Evolutionary conservation across 169 alveolate genomes (phyloP).

Genomic region (Eimeria praecox): DNA sequence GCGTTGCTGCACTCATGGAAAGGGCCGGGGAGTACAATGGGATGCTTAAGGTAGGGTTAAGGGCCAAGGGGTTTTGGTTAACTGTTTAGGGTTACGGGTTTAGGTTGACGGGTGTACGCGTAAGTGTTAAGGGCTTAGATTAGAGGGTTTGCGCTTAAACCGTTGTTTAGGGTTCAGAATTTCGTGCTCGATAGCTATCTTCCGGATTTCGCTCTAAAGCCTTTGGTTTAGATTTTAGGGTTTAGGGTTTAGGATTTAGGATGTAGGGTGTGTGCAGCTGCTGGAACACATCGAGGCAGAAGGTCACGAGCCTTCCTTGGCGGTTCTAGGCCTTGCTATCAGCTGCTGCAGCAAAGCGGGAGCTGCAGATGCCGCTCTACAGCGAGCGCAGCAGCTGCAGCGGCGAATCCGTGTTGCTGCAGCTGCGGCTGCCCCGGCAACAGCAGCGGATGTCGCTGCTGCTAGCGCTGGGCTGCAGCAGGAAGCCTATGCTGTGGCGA

Average conservation of each 20-base stretch:
- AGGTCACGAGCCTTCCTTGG: slow-evolving; percentile 73
- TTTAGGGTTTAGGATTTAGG: not conserved
- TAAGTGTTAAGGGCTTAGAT: not conserved
- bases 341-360: slow-evolving; percentile 73
- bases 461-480: slow-evolving; percentile 55
- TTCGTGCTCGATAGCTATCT: no score
- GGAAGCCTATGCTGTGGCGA: slow-evolving; percentile 14
- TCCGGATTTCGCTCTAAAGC: no score
- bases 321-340: slow-evolving; percentile 59
- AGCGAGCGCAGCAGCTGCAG: slow-evolving; percentile 72
- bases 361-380: slow-evolving; percentile 66
- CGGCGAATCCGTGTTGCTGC: slow-evolving; percentile 65
- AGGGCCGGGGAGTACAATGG: slow-evolving; percentile 65
- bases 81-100: not conserved
- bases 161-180: no score
- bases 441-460: slow-evolving; percentile 57
- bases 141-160: no score
- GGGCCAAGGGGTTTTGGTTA: not conserved
- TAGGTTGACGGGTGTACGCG: not conserved
- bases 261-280: slow-evolving; percentile 56
- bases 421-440: slow-evolving; percentile 72
- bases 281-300: slow-evolving; percentile 69
- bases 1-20: slow-evolving; percentile 71
- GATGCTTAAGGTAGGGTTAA: slow-evolving; percentile 43
- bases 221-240: not conserved